Evolutionary conservation across 176 grass and related monocot species (phyloP), one percentile per base, ranked within the genome.

Genomic region (Bolboschoenus planiculmis): DNA sequence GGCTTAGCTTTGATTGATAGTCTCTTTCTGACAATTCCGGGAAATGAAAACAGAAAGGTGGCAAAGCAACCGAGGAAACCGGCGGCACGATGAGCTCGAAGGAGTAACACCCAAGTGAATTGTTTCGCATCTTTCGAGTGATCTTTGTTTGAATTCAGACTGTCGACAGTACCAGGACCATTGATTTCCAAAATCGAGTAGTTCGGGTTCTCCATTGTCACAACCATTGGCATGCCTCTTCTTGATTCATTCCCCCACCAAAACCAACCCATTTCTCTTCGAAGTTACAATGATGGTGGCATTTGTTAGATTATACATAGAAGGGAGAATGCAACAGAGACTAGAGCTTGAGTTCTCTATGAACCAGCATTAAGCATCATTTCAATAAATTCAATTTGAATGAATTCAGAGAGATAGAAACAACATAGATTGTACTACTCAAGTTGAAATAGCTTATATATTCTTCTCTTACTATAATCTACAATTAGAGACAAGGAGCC

Each of bases 121-220:
- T 97, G 91, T 56, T 91, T 89, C 48, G 93, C 90, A 85, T 90
- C 90, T 87, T 93, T 97, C 27, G 90, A 91, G 0, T 89, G 50
- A 14, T 81, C 87, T 5, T 64, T 86, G 77, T 93, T 91, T 39
- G 83, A 89, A 30, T 56, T 30, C 43, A 58, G 76, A 7, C 61
- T 35, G 81, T 80, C 8, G 77, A 80, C 5, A 64, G 82, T 10
- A 43, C 62, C 58, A 85, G 63, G 78, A 53, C 20, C 83, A 21
- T 24, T 78, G 0, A 97, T 84, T 86, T 97, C 91, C 11, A 91
- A 87, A 56, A 97, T 88, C 14, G 87, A 93, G 91, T 91, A 93
- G 83, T 90, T 97, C 8, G 91, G 93, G 39, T 93, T 97, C 89
- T 93, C 91, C 91, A 93, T 97, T 89, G 89, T 93, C 10, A 93